Base-by-base conservation (phyloP, 805 yeast species). In the Teunomyces aglyptinius region DNA sequence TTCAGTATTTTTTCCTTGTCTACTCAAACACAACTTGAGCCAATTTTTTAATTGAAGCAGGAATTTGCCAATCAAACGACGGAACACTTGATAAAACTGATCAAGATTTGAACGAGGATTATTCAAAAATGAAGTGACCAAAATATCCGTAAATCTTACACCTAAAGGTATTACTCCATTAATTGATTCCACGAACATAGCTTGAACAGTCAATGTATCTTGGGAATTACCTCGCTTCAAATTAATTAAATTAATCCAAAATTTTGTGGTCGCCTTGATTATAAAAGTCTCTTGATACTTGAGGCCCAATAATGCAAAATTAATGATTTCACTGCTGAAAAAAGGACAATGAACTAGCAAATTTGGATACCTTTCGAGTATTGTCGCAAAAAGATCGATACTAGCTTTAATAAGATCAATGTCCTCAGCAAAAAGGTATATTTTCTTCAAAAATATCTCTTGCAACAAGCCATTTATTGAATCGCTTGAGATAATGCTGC, bases 41-140 rank as follows among this genome's bases (percentile, higher is more conserved):
- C 43, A 81, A 3, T 43, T 51, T 51, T 77, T 80, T 48, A 74
- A 70, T 26, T 70, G 63, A 43, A 80, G 48, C 4, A 81, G 81
- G 51, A 68, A 73, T 51, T 78, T 81, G 0, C 49, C 81, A 43
- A 63, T 60, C 55, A 82, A 55, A 2, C 70, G 61, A 41, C 83
- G 67, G 47, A 82, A 63, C 1, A 81, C 56, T 15, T 80, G 82
- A 33, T 80, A 79, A 59, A 71, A 85, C 38, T 68, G 66, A 11
- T 82, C 88, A 34, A 85, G 59, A 48, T 80, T 81, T 0, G 91
- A 84, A 52, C 92, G 66, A 5, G 85, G 60, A 34, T 71, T 66
- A 36, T 63, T 58, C 5, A 80, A 51, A 20, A 83, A 71, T 1
- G 72, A 44, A 49, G 45, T 22, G 5, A 36, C 24, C 16, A 36